A percentile compares a stretch with the other conserved stretches of the same genome.
Evolutionary conservation across 345 rosid genomes (phyloP).

Genomic region (Turnera subulata): DNA sequence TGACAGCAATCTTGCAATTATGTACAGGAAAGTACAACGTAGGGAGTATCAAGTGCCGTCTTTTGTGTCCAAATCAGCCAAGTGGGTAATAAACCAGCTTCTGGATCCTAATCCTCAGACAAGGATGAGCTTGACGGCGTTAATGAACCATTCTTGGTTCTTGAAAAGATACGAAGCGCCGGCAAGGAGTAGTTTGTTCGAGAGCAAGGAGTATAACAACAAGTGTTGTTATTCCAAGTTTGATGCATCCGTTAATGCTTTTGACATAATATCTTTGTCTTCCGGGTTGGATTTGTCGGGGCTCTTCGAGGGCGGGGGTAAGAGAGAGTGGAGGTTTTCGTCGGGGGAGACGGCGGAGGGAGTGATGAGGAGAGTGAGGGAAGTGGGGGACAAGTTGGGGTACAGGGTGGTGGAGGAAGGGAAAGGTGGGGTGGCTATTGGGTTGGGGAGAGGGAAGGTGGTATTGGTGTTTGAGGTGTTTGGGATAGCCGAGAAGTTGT

Average conservation of each 20-base stretch:
- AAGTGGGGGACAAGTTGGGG: constrained; percentile 62
- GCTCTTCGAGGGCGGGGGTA: constrained; percentile 41
- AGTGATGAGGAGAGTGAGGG: constrained; percentile 51
- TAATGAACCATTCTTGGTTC: constrained; percentile 56
- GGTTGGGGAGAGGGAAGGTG: constrained; percentile 54
- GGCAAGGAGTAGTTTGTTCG: constrained; percentile 43
- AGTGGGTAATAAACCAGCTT: constrained; percentile 44
- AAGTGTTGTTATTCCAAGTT: background rate
- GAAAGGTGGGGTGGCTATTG: constrained; percentile 48
- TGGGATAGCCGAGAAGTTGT: constrained; percentile 42
- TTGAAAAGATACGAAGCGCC: constrained; percentile 41
- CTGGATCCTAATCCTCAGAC: constrained; percentile 75
- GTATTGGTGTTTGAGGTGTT: constrained; percentile 46
- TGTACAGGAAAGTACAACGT: constrained; percentile 53
- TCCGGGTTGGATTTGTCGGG: constrained; percentile 70
- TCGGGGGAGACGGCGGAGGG: constrained; percentile 42
- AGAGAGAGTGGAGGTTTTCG: constrained; percentile 58
- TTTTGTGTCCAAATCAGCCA: constrained; percentile 46
- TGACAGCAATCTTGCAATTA: constrained; percentile 41
- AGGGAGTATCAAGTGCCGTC: constrained; percentile 59
- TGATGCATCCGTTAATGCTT: constrained; percentile 41
- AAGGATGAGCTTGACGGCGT: constrained; percentile 52
- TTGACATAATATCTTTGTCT: constrained; percentile 67
- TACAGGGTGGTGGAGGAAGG: constrained; percentile 57
- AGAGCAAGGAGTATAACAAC: background rate